Base-by-base conservation (phyloP, 1,139 yeast species). In the Pichia sp. region DNA sequence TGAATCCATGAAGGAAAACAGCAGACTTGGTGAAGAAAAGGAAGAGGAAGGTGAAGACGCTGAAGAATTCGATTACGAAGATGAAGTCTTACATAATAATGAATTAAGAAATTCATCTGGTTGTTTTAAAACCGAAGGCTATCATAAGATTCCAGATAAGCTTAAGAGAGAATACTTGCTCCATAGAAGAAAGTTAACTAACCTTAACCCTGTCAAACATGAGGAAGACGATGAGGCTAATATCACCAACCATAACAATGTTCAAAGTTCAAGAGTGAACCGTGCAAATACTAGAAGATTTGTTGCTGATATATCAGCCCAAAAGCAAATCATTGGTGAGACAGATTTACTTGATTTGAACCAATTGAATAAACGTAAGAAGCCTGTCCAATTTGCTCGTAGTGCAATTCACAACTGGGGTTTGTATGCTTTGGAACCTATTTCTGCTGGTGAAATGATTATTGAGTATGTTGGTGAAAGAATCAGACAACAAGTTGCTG, bases 321-420 rank as follows among this genome's bases (percentile, higher is more conserved):
- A 85, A 57, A 80, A 80, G 58, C 87, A 83, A 55, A 79, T 81
- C 60, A 75, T 89, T 54, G 91, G 94, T 35, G 96, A 89, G 58
- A 84, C 94, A 1, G 96, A 89, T 59, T 77, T 86, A 6, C 69
- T 88, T 56, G 83, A 87, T 48, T 75, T 89, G 67, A 85, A 87
- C 40, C 86, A 81, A 59, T 75, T 91, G 58, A 87, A 90, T 55
- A 89, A 89, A 65, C 77, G 98, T 52, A 89, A 85, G 66, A 93
- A 93, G 64, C 96, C 96, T 0, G 97, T 93, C 12, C 85, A 94
- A 17, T 91, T 91, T 72, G 97, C 98, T 0, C 73, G 99, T 47
- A 90, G 98, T 1, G 95, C 97, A 0, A 93, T 93, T 59, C 99
- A 94, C 65, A 90, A 93, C 61, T 93, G 99, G 99, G 99, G 99